These are phyloP conservation scores for Lichtheimia ramosa DNA, from an alignment of 371 early-diverging fungal species.

Conservation along the genomic window DNA sequence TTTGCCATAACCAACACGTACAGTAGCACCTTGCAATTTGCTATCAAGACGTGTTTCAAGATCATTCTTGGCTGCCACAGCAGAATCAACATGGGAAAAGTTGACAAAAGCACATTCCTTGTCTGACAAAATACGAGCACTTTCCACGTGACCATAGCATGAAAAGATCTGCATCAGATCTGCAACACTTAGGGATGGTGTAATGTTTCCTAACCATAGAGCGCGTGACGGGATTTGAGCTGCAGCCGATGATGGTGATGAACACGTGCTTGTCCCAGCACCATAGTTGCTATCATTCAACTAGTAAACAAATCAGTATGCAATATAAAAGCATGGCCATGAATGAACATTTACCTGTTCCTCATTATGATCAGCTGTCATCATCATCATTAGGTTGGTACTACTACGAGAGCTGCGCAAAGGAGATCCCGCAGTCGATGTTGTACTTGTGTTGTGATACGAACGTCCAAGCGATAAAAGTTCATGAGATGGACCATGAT, in stretches of 20 bases:
- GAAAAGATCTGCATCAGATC: conserved; percentile 82
- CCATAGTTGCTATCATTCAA: too few relatives aligned
- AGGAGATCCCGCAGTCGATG: background rate
- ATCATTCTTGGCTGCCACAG: conserved; percentile 35
- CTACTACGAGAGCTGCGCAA: conserved; percentile 12
- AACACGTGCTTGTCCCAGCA: background rate
- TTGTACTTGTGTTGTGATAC: background rate
- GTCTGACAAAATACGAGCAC: conserved; percentile 84
- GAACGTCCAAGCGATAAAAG: too few relatives aligned
- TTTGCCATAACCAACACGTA: conserved; percentile 38
- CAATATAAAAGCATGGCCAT: too few relatives aligned
- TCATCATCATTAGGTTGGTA: conserved; percentile 1
- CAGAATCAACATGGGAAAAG: conserved; percentile 32
- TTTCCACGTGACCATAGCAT: conserved; percentile 88
- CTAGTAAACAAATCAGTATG: too few relatives aligned
- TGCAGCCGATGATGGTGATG: conserved; percentile 18
- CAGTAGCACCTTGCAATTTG: conserved; percentile 23
- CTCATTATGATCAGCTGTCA: too few relatives aligned
- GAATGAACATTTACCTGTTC: too few relatives aligned
- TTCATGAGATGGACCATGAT: background rate
- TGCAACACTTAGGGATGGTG: conserved; percentile 69
- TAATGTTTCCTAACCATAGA: conserved; percentile 94
- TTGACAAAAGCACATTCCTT: conserved; percentile 51
- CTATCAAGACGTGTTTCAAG: conserved; percentile 25
- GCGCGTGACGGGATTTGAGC: conserved; percentile 73